Evolutionary conservation across 169 alveolate species (phyloP).

Genomic region (Ichthyophthirius multifiliis): DNA sequence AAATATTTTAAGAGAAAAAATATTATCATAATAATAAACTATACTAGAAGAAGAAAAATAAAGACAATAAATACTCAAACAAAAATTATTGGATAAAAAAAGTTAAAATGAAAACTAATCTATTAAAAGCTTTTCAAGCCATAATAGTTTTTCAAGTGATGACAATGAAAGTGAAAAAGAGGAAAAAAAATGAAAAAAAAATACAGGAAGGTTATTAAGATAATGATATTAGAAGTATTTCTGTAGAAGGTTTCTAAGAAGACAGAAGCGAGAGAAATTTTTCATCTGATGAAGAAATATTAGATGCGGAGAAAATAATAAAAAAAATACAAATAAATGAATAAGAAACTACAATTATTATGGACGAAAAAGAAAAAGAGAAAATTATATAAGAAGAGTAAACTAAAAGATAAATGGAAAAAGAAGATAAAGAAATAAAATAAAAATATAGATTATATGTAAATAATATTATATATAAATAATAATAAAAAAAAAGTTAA

Average conservation of each 20-base stretch:
- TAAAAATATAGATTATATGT: constrained; percentile 16
- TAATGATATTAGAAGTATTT: not conserved
- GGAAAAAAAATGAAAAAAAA: not conserved
- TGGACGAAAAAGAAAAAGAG: constrained; percentile 21
- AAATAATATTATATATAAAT: not conserved
- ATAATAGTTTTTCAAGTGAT: not conserved
- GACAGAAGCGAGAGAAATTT: constrained; percentile 4
- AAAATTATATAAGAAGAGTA: constrained; percentile 5
- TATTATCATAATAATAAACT: not conserved
- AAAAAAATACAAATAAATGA: not conserved
- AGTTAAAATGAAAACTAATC: not conserved
- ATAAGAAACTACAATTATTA: not conserved
- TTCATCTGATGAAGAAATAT: not conserved
- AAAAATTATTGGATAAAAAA: not conserved
- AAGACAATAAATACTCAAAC: not conserved
- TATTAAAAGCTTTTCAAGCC: not conserved
- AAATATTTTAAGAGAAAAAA: not conserved
- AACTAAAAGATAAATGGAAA: constrained; percentile 19
- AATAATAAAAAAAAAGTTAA: not conserved
- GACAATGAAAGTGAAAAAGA: not conserved
- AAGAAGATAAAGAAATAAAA: constrained; percentile 39
- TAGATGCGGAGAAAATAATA: not conserved
- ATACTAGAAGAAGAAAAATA: not conserved
- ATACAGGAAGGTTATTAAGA: not conserved
- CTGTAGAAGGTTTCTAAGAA: not conserved